These are phyloP conservation scores for Blastomyces silverae DNA, from an alignment of 2,329 filamentous ascomycete genomes.

Conservation along the genomic window DNA sequence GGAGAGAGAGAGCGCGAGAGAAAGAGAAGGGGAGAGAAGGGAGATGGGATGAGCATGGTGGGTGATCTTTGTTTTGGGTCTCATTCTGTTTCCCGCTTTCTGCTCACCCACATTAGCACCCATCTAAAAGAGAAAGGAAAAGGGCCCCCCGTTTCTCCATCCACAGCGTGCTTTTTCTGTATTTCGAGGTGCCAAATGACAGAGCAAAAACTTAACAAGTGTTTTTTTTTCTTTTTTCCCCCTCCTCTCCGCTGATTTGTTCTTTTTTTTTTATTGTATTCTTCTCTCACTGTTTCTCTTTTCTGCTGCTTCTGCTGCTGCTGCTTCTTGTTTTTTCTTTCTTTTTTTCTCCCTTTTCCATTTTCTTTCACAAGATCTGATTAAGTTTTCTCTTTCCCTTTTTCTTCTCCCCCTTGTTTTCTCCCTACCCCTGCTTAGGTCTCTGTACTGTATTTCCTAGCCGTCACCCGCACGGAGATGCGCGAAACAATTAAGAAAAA, in stretches of 20 bases:
- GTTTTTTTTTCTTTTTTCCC: slow-evolving; percentile 16
- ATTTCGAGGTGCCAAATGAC: not conserved
- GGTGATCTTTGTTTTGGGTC: no score
- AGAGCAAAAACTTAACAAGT: slow-evolving; percentile 4
- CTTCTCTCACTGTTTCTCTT: slow-evolving; percentile 21
- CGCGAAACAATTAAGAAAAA: not conserved
- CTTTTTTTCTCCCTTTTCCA: slow-evolving; percentile 14
- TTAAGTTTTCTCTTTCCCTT: slow-evolving; percentile 10
- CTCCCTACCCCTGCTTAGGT: not conserved
- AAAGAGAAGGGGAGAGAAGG: no score
- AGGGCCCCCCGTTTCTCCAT: slow-evolving; percentile 1
- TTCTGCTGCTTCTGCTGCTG: slow-evolving; percentile 2
- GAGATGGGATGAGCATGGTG: no score
- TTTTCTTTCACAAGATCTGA: slow-evolving; percentile 20
- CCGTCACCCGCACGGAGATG: not conserved
- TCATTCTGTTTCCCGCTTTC: no score
- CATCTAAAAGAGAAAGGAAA: not conserved
- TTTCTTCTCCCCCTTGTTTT: slow-evolving; percentile 20
- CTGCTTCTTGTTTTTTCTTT: slow-evolving; percentile 9
- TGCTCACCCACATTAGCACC: not conserved
- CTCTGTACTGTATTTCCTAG: slow-evolving; percentile 1
- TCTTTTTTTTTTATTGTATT: slow-evolving; percentile 1
- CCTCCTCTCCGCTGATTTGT: slow-evolving; percentile 15
- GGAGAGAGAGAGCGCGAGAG: no score
- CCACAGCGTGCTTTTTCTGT: not conserved